Percentiles rank a stretch among this genome's conserved stretches.
phyloP scores from a whole-genome alignment of 768 basidiomycete genomes.

The Cytidiella melzeri region DNA sequence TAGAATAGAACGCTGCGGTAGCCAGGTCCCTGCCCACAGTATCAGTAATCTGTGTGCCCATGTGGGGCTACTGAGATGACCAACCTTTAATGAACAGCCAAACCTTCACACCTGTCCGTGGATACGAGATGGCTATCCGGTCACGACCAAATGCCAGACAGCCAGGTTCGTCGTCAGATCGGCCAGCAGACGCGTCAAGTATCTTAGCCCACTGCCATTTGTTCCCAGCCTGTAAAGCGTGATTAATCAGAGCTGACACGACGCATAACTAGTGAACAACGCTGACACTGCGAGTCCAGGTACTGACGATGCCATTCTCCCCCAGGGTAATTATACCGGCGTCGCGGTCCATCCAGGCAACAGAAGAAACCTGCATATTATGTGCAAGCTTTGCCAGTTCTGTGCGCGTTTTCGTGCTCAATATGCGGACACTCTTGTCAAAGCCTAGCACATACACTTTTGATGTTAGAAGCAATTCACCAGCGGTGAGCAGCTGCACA shows the following conservation, averaged over 20 bases:
- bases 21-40: slow-evolving; percentile 49
- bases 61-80: neutral
- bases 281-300: slow-evolving; percentile 54
- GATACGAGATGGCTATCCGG: slow-evolving; percentile 57
- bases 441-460: slow-evolving; percentile 31
- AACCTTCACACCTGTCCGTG: slow-evolving; percentile 53
- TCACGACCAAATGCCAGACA: slow-evolving; percentile 53
- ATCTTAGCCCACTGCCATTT: slow-evolving; percentile 53
- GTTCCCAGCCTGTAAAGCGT: slow-evolving; percentile 34
- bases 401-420: slow-evolving; percentile 39
- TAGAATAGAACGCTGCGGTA: slow-evolving; percentile 54
- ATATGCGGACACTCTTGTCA: slow-evolving; percentile 59
- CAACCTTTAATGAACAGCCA: slow-evolving; percentile 58
- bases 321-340: slow-evolving; percentile 51
- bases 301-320: slow-evolving; percentile 50
- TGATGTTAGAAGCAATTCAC: neutral
- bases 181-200: slow-evolving; percentile 42
- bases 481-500: neutral
- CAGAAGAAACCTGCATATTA: slow-evolving; percentile 39
- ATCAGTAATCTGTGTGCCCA: slow-evolving; percentile 1
- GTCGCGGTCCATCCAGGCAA: slow-evolving; percentile 57
- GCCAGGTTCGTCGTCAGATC: slow-evolving; percentile 30
- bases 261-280: neutral
- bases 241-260: neutral
- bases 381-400: slow-evolving; percentile 57